Conservation (phyloP, 495 filamentous ascomycete species). For the Neurospora discreta region DNA sequence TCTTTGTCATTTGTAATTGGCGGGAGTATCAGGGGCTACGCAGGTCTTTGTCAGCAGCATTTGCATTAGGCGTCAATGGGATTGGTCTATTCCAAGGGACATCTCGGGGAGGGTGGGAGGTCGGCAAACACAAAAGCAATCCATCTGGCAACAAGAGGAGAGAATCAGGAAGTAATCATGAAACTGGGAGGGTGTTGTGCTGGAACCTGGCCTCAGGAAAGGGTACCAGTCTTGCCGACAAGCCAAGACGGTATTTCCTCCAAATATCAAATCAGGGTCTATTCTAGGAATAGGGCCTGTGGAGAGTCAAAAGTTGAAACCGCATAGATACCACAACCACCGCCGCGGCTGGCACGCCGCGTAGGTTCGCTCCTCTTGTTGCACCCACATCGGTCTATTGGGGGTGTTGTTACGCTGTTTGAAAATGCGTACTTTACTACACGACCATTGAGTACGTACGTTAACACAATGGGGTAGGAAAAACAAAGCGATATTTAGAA, state of each 20-base stretch:
- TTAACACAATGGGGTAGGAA: neutral
- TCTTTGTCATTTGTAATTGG: conserved; percentile 7
- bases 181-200: neutral
- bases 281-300: neutral
- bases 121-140: conserved; percentile 1
- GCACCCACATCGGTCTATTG: neutral
- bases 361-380: neutral
- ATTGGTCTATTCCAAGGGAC: neutral
- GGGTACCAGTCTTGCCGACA: neutral
- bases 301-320: neutral
- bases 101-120: conserved; percentile 1
- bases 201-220: neutral
- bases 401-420: neutral
- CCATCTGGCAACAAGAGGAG: conserved; percentile 2
- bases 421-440: neutral
- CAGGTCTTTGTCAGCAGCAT: conserved; percentile 11
- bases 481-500: neutral
- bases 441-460: neutral
- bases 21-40: neutral
- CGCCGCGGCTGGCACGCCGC: neutral
- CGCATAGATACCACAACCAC: neutral
- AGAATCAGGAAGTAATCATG: neutral
- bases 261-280: neutral
- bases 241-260: neutral
- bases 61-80: conserved; percentile 12